Evolutionary conservation across 805 yeast species (phyloP).

Genomic region (Diddensiella transvaalensis): DNA sequence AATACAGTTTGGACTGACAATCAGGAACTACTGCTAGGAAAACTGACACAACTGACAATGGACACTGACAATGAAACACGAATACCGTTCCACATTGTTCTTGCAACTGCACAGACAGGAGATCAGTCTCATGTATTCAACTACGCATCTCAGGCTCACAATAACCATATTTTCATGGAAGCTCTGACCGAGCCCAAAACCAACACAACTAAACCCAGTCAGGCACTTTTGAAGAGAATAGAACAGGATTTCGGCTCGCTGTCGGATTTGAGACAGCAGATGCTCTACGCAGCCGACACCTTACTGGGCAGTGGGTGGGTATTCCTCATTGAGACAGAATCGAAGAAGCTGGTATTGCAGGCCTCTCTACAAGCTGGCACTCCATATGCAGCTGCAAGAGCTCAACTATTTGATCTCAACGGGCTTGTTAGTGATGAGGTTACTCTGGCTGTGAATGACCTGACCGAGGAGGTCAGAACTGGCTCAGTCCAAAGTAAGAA

Average conservation of each 20-base stretch:
- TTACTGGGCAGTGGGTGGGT: conserved; percentile 88
- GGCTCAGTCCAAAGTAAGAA: conserved; percentile 23
- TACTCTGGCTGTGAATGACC: conserved; percentile 42
- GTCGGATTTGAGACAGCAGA: conserved; percentile 66
- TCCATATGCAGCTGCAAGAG: conserved; percentile 58
- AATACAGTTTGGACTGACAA: conserved; percentile 75
- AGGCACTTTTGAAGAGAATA: conserved; percentile 40
- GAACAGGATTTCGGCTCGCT: conserved; percentile 68
- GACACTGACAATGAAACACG: conserved; percentile 80
- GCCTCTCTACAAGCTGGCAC: conserved; percentile 90
- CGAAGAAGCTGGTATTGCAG: conserved; percentile 53
- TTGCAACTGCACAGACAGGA: conserved; percentile 61
- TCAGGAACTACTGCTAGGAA: conserved; percentile 56
- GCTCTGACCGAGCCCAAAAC: conserved; percentile 40
- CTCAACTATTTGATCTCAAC: conserved; percentile 73
- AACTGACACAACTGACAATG: conserved; percentile 56
- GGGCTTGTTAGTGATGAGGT: conserved; percentile 59
- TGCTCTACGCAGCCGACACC: conserved; percentile 64
- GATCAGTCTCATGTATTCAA: conserved; percentile 72
- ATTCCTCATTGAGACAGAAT: conserved; percentile 71
- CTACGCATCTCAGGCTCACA: conserved; percentile 85
- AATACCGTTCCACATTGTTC: conserved; percentile 62
- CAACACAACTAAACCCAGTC: conserved; percentile 31
- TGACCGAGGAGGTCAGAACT: conserved; percentile 39
- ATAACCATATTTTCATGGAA: conserved; percentile 84